Evolutionary conservation across 345 rosid species (phyloP), one percentile per base, ranked within the genome.

Genomic region (Rhodomyrtus tomentosa): DNA sequence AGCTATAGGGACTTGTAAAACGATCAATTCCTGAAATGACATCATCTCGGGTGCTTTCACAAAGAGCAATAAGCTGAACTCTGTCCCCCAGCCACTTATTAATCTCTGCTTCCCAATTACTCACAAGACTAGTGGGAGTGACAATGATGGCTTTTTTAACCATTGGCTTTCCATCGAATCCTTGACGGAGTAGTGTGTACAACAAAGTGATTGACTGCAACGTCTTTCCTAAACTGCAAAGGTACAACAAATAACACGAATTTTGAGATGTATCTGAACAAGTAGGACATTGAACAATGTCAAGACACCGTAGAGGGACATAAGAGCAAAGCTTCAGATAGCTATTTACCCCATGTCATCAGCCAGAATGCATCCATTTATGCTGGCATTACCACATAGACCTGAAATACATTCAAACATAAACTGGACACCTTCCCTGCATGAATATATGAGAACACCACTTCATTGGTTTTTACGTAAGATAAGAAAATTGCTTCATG

Each of bases 361-460:
- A 24, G 99, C 99, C 85, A 97, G 91, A 91, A 97, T 97, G 91
- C 99, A 97, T 88, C 99, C 98, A 85, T 90, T 85, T 87, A 97
- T 92, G 87, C 89, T 87, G 76, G 90, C 88, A 27, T 90, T 87
- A 68, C 87, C 91, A 59, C 83, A 90, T 86, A 95, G 83, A 82
- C 98, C 98, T 24, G 99, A 90, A 87, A 97, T 93, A 83, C 99
- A 95, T 72, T 95, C 98, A 89, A 97, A 97, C 98, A 97, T 95
- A 90, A 97, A 97, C 88, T 94, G 99, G 86, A 97, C 98, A 81
- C 99, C 99, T 88, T 97, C 99, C 89, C 99, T 97, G 96, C 93
- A 94, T 68, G 68, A 62, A 86, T 85, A 82, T 10, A 27, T 7
- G 76, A 83, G 51, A 58, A 45, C 20, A 14, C 40, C 79, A 9